Conservation (phyloP, 306 rosid genomes). For the Inga oerstediana region DNA sequence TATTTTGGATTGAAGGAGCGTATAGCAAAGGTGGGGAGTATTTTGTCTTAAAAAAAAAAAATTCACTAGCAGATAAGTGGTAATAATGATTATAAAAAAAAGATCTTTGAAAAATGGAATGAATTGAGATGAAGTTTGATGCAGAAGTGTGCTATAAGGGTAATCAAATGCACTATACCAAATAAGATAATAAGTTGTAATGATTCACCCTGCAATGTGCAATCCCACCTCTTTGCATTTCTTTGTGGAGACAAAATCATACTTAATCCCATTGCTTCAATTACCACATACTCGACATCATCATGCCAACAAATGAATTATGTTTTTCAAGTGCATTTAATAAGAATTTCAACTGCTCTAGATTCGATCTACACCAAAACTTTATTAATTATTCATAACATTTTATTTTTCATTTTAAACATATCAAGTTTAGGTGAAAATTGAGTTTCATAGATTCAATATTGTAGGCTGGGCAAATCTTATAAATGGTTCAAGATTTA, state of each 20-base stretch:
- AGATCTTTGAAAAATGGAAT: background rate
- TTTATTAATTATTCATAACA: no score
- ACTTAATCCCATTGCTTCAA: background rate
- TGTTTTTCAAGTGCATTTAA: background rate
- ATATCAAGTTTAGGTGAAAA: background rate
- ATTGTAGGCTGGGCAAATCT: no score
- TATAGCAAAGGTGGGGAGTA: no score
- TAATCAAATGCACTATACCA: conserved; percentile 9
- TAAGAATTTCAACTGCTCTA: background rate
- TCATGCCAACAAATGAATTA: background rate
- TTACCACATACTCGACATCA: background rate
- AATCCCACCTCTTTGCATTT: conserved; percentile 29
- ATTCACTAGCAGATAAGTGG: background rate
- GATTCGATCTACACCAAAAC: no score
- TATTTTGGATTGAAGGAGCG: no score
- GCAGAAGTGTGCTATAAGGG: conserved; percentile 25
- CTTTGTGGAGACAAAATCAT: conserved; percentile 50
- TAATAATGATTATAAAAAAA: background rate
- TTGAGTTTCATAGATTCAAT: no score
- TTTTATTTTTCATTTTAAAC: background rate
- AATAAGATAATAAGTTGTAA: conserved; percentile 21
- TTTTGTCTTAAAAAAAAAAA: no score
- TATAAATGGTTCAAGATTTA: no score
- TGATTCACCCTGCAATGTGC: conserved; percentile 14
- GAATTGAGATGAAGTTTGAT: conserved; percentile 27